Conservation (phyloP, 1,284 basidiomycete genomes). For the Takashimella tepidaria region DNA sequence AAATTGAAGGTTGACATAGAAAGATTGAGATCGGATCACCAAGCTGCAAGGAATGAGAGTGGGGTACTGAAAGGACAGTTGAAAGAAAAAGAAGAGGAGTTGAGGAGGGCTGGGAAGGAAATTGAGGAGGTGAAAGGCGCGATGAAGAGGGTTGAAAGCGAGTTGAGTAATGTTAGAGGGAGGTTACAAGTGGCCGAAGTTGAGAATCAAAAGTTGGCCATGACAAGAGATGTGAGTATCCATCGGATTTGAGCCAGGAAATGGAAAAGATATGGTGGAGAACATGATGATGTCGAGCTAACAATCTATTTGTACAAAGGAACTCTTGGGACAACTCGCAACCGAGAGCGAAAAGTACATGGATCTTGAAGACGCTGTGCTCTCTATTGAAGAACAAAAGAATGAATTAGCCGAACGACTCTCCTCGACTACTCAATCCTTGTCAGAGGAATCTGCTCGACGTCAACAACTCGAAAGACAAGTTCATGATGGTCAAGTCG, state of each 20-base stretch:
- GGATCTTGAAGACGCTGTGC: conserved; percentile 78
- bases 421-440: conserved; percentile 55
- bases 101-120: conserved; percentile 54
- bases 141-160: conserved; percentile 65
- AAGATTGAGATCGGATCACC: conserved; percentile 53
- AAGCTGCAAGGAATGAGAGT: conserved; percentile 52
- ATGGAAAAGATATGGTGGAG: background rate
- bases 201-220: conserved; percentile 59
- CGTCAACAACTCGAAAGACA: conserved; percentile 68
- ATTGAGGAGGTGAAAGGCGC: conserved; percentile 64
- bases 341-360: conserved; percentile 69
- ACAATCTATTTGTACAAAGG: too few relatives aligned
- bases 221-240: conserved; percentile 68
- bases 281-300: conserved; percentile 38
- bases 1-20: conserved; percentile 47
- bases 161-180: conserved; percentile 65
- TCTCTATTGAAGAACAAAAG: conserved; percentile 77
- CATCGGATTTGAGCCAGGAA: background rate
- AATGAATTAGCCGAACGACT: conserved; percentile 66
- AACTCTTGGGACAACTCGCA: conserved; percentile 51
- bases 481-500: conserved; percentile 60
- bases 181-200: conserved; percentile 67
- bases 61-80: conserved; percentile 53
- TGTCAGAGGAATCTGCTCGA: conserved; percentile 51
- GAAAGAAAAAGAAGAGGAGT: conserved; percentile 53